Percentiles rank a stretch among this genome's conserved stretches.
Evolutionary conservation across 148 eudicot genomes (phyloP).

Genomic region (Gaultheria prostrata): DNA sequence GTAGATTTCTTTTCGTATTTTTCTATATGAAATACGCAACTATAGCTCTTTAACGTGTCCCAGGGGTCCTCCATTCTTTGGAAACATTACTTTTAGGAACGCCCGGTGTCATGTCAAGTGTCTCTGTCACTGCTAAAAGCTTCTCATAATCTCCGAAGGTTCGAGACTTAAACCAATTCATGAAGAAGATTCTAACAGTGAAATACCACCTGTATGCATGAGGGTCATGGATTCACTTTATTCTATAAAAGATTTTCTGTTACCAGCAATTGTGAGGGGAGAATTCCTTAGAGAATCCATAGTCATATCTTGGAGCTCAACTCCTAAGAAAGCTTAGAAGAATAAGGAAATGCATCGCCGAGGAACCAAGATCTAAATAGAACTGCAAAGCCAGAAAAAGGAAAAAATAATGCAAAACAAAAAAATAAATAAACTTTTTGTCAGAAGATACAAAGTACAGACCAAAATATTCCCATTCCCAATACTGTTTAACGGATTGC

Average conservation of each 20-base stretch:
- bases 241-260: background rate
- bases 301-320: background rate
- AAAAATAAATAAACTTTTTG: background rate
- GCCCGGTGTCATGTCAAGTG: background rate
- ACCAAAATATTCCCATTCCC: slow-evolving; percentile 97
- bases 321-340: background rate
- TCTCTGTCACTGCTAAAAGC: background rate
- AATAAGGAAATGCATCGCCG: background rate
- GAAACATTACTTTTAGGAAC: background rate
- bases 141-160: background rate
- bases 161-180: background rate
- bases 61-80: background rate
- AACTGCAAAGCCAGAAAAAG: background rate
- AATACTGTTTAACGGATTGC: slow-evolving; percentile 76
- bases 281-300: background rate
- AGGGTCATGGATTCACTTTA: background rate
- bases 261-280: background rate
- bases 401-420: background rate
- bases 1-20: background rate
- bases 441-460: slow-evolving; percentile 10
- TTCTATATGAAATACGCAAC: too few relatives aligned
- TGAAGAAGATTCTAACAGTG: background rate
- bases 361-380: background rate
- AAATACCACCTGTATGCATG: background rate
- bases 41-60: background rate